Base-by-base conservation (phyloP, 2,329 filamentous ascomycete genomes). In the Cercospora sp. region DNA sequence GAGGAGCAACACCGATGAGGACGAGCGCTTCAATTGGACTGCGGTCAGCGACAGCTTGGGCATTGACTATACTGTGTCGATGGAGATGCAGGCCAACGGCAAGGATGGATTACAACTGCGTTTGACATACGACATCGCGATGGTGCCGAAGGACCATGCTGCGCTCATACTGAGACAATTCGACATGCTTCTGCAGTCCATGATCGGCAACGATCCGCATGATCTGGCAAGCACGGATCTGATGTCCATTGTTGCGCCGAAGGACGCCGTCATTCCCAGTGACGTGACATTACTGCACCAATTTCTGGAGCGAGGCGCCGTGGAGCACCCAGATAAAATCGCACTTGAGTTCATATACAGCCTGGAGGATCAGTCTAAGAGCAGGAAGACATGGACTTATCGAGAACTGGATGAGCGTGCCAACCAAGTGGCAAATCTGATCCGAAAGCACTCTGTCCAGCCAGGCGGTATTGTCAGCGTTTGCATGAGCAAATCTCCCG, bases 401-500 rank as follows among this genome's bases (percentile, higher is more conserved):
- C 76, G 76, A n/a, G 82, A 94, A 68, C 82, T 97, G 0, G 81
- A 97, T 72, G 76, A 83, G 0, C 86, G 89, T 72, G 91, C 90
- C 0, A 94, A 96, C 73, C 85, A 84, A 70, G 85, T 96, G 16
- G 91, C 92, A 0, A 84, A 90, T 63, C 77, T 94, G 12, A 81
- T 96, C 1, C 76, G 82, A 1, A 72, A 77, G 0, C 78, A 83
- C 20, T 84, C 83, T 2, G 79, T 87, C 0, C 69, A 77, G 0
- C 81, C 86, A 0, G 90, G 91, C 0, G 81, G 81, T 28, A 87
- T 94, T 4, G 83, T 96, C 23, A 92, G 88, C 0, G 85, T 94
- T 8, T 93, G 91, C 75, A 96, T 96, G 74, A 88, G 93, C 65
- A 96, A 96, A 76, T 94, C 90, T 69, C 89, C 93, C 0, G 90